Evolutionary conservation across 805 yeast genomes (phyloP).

Genomic region (Priceomyces medius): DNA sequence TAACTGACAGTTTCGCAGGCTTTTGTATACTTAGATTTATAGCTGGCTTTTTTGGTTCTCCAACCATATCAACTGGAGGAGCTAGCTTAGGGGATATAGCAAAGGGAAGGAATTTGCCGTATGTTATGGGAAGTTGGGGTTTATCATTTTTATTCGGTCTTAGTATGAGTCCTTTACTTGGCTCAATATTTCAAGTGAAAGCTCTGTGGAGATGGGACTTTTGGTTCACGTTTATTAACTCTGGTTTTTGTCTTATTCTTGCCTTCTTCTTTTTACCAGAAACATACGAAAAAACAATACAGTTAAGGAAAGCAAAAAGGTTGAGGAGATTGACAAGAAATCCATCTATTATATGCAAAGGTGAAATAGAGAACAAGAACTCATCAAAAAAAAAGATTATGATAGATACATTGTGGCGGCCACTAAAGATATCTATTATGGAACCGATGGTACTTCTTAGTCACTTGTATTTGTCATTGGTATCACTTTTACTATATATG

Average conservation of each 20-base stretch:
- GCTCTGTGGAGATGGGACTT: slow-evolving; percentile 52
- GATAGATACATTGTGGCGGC: slow-evolving; percentile 44
- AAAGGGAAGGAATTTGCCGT: slow-evolving; percentile 35
- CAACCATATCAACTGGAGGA: slow-evolving; percentile 54
- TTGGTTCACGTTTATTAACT: slow-evolving; percentile 47
- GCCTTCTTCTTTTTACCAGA: slow-evolving; percentile 48
- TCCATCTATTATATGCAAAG: slow-evolving; percentile 39
- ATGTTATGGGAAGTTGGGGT: slow-evolving; percentile 49
- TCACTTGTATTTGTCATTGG: slow-evolving; percentile 49
- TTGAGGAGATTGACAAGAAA: slow-evolving; percentile 52
- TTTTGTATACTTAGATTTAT: slow-evolving; percentile 48
- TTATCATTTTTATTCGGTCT: slow-evolving; percentile 44
- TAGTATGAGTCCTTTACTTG: slow-evolving; percentile 50
- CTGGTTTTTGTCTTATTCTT: slow-evolving; percentile 13
- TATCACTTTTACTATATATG: slow-evolving; percentile 53
- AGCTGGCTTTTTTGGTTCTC: slow-evolving; percentile 51
- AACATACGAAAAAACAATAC: slow-evolving; percentile 44
- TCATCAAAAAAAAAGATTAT: slow-evolving; percentile 2
- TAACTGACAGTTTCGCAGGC: slow-evolving; percentile 46
- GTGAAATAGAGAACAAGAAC: slow-evolving; percentile 30
- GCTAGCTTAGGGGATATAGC: slow-evolving; percentile 51
- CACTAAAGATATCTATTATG: slow-evolving; percentile 44
- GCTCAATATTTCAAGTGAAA: slow-evolving; percentile 32
- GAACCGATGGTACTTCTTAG: slow-evolving; percentile 59
- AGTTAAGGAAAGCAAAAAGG: slow-evolving; percentile 48